Evolutionary conservation across 2,329 filamentous ascomycete genomes (phyloP).

Genomic region (Hymenoscyphus albidus): DNA sequence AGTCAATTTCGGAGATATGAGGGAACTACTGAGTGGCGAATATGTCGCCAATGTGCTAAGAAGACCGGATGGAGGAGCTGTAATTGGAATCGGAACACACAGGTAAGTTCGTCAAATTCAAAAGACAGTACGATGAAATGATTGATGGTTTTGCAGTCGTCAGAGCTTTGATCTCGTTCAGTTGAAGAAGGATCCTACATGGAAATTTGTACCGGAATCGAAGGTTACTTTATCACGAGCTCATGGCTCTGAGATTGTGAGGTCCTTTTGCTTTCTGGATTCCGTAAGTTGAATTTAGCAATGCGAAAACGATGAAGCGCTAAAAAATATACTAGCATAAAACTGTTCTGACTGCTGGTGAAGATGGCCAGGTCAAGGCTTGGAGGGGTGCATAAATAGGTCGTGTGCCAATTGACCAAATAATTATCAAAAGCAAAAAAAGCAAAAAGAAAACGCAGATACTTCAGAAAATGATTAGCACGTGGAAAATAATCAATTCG

Average conservation of each 20-base stretch:
- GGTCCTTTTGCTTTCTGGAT: slow-evolving; percentile 61
- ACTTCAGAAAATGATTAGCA: neutral
- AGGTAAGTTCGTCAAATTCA: slow-evolving; percentile 49
- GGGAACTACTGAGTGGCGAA: slow-evolving; percentile 62
- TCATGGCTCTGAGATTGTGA: slow-evolving; percentile 61
- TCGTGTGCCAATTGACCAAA: neutral
- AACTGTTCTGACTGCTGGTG: slow-evolving; percentile 39
- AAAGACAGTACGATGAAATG: neutral
- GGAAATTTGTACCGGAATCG: slow-evolving; percentile 52
- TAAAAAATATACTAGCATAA: slow-evolving; percentile 25
- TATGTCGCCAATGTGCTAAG: slow-evolving; percentile 67
- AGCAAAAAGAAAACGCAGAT: neutral
- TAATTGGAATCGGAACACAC: slow-evolving; percentile 63
- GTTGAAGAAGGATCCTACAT: slow-evolving; percentile 48
- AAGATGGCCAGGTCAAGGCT: slow-evolving; percentile 40
- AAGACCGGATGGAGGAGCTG: slow-evolving; percentile 57
- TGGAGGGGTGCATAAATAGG: slow-evolving; percentile 34
- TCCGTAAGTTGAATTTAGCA: slow-evolving; percentile 37
- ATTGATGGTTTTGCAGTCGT: slow-evolving; percentile 38
- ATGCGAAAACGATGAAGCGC: neutral
- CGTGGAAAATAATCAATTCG: neutral
- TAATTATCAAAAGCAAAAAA: neutral
- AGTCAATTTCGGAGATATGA: slow-evolving; percentile 65
- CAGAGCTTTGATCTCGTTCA: slow-evolving; percentile 59
- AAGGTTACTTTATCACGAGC: slow-evolving; percentile 58